Percentiles rank a stretch among this genome's conserved stretches.
These are phyloP conservation scores for Penicillium paneum DNA, from an alignment of 2,329 filamentous ascomycete genomes.

Conservation along the genomic window DNA sequence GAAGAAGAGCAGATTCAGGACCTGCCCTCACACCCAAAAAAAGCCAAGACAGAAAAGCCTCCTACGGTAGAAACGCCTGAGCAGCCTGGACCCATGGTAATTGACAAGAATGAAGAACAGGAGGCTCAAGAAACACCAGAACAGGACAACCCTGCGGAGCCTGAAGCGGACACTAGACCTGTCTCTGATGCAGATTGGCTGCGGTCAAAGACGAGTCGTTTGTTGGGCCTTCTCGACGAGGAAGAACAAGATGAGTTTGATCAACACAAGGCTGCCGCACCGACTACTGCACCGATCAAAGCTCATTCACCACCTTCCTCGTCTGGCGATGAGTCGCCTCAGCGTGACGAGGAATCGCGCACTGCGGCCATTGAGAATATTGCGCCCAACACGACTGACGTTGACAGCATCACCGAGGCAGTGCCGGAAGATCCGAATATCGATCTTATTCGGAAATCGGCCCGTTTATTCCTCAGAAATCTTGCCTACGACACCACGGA, in stretches of 20 bases:
- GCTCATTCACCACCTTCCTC: neutral
- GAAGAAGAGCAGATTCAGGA: slow-evolving; percentile 24
- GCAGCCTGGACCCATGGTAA: slow-evolving; percentile 24
- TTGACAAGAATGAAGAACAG: slow-evolving; percentile 22
- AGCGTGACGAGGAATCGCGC: slow-evolving; percentile 19
- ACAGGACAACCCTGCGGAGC: slow-evolving; percentile 19
- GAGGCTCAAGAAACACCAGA: slow-evolving; percentile 17
- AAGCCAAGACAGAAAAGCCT: slow-evolving; percentile 55
- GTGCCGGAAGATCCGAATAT: slow-evolving; percentile 45
- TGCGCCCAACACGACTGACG: slow-evolving; percentile 11
- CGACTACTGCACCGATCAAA: slow-evolving; percentile 6
- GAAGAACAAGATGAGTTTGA: slow-evolving; percentile 47
- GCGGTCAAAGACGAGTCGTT: slow-evolving; percentile 78
- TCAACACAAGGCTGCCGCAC: slow-evolving; percentile 16
- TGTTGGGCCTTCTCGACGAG: slow-evolving; percentile 79
- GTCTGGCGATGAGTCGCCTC: neutral
- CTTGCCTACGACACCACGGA: slow-evolving; percentile 76
- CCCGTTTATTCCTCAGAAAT: slow-evolving; percentile 84
- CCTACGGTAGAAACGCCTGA: neutral
- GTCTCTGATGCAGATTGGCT: slow-evolving; percentile 84
- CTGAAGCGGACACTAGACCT: slow-evolving; percentile 32
- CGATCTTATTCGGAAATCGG: slow-evolving; percentile 66
- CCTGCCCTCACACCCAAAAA: slow-evolving; percentile 44
- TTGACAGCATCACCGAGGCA: slow-evolving; percentile 14
- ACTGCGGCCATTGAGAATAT: slow-evolving; percentile 19